Evolutionary conservation across 2,329 filamentous ascomycete species (phyloP), one percentile per base, ranked within the genome.

Genomic region (Ilyonectria sp.): DNA sequence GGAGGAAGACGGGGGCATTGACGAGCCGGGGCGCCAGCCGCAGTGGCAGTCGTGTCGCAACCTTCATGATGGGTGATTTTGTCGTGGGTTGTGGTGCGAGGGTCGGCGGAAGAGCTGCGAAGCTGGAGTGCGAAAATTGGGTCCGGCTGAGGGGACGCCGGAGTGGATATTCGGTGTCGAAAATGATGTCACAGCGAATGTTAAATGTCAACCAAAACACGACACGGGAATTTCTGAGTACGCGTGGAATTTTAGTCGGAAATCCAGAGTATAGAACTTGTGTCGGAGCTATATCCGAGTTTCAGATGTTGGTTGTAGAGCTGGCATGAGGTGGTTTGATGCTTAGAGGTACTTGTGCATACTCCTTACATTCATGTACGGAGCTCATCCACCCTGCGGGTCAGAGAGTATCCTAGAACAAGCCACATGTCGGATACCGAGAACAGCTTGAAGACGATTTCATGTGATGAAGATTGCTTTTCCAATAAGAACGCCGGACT

Each of bases 31-130:
- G 70, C 60, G 77, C 75, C 53, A 80, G 75, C 52, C 80, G 80
- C 26, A 85, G 74, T n/a, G 81, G 77, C 71, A 83, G 71, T 76
- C 80, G 80, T 26, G 81, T 74, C 37, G 82, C 70, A 26, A 80
- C 75, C 68, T 82, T 82, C 85, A 87, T 87, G 69, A 46, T 65
- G 53, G 59, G 71, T 35, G 55, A 44, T 57, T 54, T 64, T 67
- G 54, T 59, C 23, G 57, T 62, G 57, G 56, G 46, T 35, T 69
- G 67, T 59, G 49, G 64, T 52, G 40, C 37, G 59, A 50, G 46
- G 52, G 63, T 53, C 62, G 60, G 65, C 59, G 63, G 63, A 26
- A 40, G 19, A n/a, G 29, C 50, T 31, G 17, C n/a, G 19, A 60
- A 70, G 53, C 60, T 62, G 55, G 44, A 58, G 57, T n/a, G 43